Evolutionary conservation across 352 stramenopile genomes (phyloP).

Genomic region (Globisporangium acanthophoron): DNA sequence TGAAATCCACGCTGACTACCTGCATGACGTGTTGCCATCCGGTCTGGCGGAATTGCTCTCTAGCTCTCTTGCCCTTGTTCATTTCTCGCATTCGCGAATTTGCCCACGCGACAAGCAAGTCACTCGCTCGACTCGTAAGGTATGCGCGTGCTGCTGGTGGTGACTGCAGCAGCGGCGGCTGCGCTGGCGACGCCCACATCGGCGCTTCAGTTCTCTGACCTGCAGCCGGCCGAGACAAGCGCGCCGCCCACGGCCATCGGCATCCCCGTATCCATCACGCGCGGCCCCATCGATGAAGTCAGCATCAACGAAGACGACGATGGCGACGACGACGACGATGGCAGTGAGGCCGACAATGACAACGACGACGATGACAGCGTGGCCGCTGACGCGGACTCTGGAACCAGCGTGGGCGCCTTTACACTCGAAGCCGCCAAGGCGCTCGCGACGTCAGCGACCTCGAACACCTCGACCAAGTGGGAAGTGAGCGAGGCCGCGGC

Average conservation of each 20-base stretch:
- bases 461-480: not conserved
- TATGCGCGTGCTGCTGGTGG: not conserved
- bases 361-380: not conserved
- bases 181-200: constrained; percentile 2
- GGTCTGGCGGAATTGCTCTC: too few relatives aligned
- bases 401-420: not conserved
- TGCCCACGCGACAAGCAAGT: too few relatives aligned
- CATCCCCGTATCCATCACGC: not conserved
- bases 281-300: not conserved
- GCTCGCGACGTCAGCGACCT: not conserved
- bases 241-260: not conserved
- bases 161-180: not conserved
- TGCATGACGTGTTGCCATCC: too few relatives aligned
- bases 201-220: not conserved
- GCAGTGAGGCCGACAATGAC: not conserved
- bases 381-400: not conserved
- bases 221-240: not conserved
- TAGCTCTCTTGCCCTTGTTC: too few relatives aligned
- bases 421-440: constrained; percentile 6
- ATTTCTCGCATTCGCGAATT: not conserved
- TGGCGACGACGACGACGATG: not conserved
- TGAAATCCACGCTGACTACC: too few relatives aligned
- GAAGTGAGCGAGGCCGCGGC: constrained; percentile 7
- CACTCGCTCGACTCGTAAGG: not conserved
- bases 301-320: not conserved